Base-by-base conservation (phyloP, 129 eudicot species). In the Artemisia argyi region DNA sequence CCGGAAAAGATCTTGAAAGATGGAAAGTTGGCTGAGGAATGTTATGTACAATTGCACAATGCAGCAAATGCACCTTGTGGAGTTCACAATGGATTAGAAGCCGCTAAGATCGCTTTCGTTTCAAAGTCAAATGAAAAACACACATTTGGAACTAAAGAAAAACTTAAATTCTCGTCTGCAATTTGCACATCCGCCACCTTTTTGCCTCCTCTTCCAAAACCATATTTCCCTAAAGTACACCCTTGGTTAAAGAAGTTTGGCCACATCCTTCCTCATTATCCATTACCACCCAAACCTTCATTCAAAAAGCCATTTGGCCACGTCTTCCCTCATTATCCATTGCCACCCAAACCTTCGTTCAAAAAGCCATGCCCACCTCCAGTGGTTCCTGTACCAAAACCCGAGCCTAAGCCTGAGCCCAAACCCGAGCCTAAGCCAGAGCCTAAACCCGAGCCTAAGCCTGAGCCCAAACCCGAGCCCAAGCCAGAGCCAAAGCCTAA, bases 31-130 rank as follows among this genome's bases (percentile, higher is more conserved):
- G 82, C 78, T 24, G 84, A 89, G 49, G 92, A 92, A 74, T 92
- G 98, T 68, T 89, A 85, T 35, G 95, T 84, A 51, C 96, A 89
- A 66, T 95, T 92, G 20, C 96, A 92, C 76, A 84, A 88, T 78
- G 95, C 96, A 52, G 86, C 90, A 60, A 65, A 78, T 16, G 66
- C 84, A 54, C 95, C 95, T 7, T 92, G 98, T 76, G 90, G 92
- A 15, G 68, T 89, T 58, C 83, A 87, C 73, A 76, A 78, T 30
- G 96, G 93, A 68, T 11, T 85, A 28, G 91, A 89, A 70, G 73
- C 87, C 59, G 67, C 94, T 73, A 92, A 89, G 74, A 77, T 89
- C 22, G 75, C 72, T 42, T 76, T 81, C 73, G 66, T 68, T 10
- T 73, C 86, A 15, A 69, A 80, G 35, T 57, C 78, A 13, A 39